phyloP scores from a whole-genome alignment of 2,329 filamentous ascomycete genomes.

The Phyllosticta capitalensis region DNA sequence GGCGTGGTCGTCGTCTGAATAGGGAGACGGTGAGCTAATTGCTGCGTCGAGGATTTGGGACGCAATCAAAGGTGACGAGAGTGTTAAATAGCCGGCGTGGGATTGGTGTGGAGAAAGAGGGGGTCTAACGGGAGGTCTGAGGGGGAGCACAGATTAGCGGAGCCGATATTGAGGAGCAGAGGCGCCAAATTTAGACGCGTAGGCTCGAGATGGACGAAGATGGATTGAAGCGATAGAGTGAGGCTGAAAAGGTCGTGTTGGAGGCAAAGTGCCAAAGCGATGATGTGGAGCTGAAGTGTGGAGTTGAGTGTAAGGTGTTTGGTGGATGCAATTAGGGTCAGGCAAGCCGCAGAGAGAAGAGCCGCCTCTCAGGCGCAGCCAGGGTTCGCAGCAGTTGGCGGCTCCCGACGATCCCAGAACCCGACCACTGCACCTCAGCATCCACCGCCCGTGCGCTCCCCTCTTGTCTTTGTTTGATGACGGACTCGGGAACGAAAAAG shows the following conservation, averaged over 20 bases:
- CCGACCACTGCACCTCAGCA: conserved; percentile 2
- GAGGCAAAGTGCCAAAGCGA: neutral
- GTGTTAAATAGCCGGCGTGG: conserved; percentile 40
- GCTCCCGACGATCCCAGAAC: conserved; percentile 7
- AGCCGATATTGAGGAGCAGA: conserved; percentile 6
- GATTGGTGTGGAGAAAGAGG: conserved; percentile 39
- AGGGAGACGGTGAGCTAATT: conserved; percentile 17
- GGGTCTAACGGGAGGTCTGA: conserved; percentile 25
- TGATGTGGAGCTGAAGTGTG: conserved; percentile 8
- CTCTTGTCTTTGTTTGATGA: neutral
- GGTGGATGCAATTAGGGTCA: conserved; percentile 1
- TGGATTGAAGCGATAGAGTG: neutral
- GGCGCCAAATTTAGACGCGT: neutral
- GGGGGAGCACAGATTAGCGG: conserved; percentile 19
- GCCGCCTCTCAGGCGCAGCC: neutral
- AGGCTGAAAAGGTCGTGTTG: neutral
- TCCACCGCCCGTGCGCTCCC: neutral
- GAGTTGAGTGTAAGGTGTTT: neutral
- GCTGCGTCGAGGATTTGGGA: conserved; percentile 34
- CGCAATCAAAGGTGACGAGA: conserved; percentile 39
- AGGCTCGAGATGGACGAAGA: neutral
- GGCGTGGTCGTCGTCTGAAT: conserved; percentile 22
- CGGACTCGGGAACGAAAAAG: conserved; percentile 4
- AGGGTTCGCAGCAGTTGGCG: conserved; percentile 1
- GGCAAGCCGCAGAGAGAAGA: neutral